Evolutionary conservation across 306 rosid genomes (phyloP), one percentile per base, ranked within the genome.

Genomic region (Quercus berberidifolia): DNA sequence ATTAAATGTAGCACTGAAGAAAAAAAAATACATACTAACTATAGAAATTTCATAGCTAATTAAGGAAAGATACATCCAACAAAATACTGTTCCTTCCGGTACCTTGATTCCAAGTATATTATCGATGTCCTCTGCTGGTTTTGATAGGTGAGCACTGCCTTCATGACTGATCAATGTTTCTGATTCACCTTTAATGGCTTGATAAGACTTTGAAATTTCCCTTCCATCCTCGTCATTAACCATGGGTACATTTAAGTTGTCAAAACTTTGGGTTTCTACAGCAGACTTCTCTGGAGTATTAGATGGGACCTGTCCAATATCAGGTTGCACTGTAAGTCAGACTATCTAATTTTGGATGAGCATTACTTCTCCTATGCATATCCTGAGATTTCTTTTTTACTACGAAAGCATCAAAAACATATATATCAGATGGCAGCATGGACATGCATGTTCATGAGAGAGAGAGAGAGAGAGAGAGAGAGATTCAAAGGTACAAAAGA

Each of bases 241-340:
- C 41, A 79, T 15, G 23, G 57, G 69, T 79, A 41, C 73, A 20
- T 17, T 65, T 18, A 43, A 62, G 26, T n/a, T 75, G 21, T 18
- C 11, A 77, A 46, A 0, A 68, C 9, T 72, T 55, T 57, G 76
- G 75, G 64, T 55, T 79, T 84, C 79, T 19, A 69, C 57, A 14
- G 78, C 52, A 38, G 74, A 9, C 59, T 60, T 71, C 8, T 21
- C 55, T 6, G 79, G 35, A 26, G 71, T 52, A 46, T 55, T 55
- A 69, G 58, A 57, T n/a, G 62, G 76, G 20, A 70, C 83, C 84
- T 87, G 74, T 69, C 76, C 41, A 80, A 57, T 13, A 19, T 57
- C 30, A 72, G 12, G 68, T 57, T 64, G 33, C 68, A 74, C 23
- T 41, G 25, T 51, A 55, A 81, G 26, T 65, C 21, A 65, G 25